Base-by-base conservation (phyloP, 2,329 filamentous ascomycete genomes). In the Pyrenophora seminiperda region DNA sequence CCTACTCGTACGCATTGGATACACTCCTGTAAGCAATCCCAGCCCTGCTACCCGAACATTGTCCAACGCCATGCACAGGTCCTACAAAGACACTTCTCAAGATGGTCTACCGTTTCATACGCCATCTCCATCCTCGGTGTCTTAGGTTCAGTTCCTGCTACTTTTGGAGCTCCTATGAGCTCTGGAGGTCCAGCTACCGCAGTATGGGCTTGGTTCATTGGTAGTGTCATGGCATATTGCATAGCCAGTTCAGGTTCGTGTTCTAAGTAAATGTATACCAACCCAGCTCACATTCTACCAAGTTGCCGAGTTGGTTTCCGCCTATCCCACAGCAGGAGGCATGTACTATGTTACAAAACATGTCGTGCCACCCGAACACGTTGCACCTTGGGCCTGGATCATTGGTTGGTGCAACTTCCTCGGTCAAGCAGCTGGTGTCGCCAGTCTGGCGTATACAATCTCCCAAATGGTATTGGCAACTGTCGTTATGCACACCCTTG, bases 331-430 rank as follows among this genome's bases (percentile, higher is more conserved):
- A 2, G 83, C 83, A 2, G 84, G 84, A 15, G 84, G 84, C 2
- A 86, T 87, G 83, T 87, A 87, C 68, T 87, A 86, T 65, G 83
- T 86, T 27, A 85, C 83, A 7, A 86, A 86, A 61, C 80, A 84
- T 63, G 83, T 87, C 27, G 83, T 86, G 2, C 83, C 83, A 7
- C 73, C 76, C 13, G 77, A 83, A 47, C 79, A 85, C 63, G 82
- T 85, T 22, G 80, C 84, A 2, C 78, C 85, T 10, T 86, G 83
- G 76, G 80, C 83, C 0, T 87, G 84, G 84, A 75, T 86, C 34
- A 83, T 86, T 47, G 84, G 84, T n/a, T 86, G 83, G 84, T 84
- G 82, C 63, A 87, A 87, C 56, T 79, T 87, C 24, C 76, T 87
- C 1, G 84, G 84, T 6, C 84, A 87, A 68, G 84, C 83, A 6